These are phyloP conservation scores for Bullera alba DNA, from an alignment of 768 basidiomycete species.

Conservation along the genomic window DNA sequence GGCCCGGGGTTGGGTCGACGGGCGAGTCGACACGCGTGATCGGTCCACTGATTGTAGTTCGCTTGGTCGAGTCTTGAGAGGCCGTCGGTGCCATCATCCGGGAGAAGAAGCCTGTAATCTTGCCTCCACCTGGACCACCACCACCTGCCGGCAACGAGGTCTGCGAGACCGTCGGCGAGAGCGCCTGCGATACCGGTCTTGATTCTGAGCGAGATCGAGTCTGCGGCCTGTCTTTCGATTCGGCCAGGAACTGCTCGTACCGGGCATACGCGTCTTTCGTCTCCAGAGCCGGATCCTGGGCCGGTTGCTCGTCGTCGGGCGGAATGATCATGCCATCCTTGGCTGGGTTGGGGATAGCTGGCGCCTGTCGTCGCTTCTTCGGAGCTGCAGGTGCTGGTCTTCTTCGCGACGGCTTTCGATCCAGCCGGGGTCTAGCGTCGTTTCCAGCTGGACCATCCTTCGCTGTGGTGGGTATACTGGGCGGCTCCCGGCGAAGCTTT, in stretches of 20 bases:
- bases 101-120: conserved; percentile 30
- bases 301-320: conserved; percentile 4
- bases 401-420: conserved; percentile 16
- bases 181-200: not conserved
- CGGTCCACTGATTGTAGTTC: conserved; percentile 56
- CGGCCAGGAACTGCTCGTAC: conserved; percentile 62
- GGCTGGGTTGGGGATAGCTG: conserved; percentile 27
- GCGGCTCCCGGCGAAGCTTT: conserved; percentile 61
- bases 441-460: not conserved
- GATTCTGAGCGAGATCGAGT: not conserved
- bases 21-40: conserved; percentile 13
- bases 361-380: conserved; percentile 48
- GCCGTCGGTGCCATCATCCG: conserved; percentile 23
- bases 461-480: conserved; percentile 45
- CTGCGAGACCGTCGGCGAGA: not conserved
- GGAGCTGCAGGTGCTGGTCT: conserved; percentile 38
- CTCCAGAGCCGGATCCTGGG: conserved; percentile 26
- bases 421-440: no score
- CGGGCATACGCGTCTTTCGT: conserved; percentile 82
- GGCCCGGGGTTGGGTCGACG: not conserved
- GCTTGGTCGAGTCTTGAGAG: conserved; percentile 1
- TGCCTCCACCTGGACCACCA: conserved; percentile 10
- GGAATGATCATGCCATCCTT: no score
- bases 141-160: not conserved
- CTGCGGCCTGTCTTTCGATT: conserved; percentile 28